A percentile compares a stretch with the other conserved stretches of the same genome.
phyloP scores from a whole-genome alignment of 345 rosid species.

The Populus tremula region DNA sequence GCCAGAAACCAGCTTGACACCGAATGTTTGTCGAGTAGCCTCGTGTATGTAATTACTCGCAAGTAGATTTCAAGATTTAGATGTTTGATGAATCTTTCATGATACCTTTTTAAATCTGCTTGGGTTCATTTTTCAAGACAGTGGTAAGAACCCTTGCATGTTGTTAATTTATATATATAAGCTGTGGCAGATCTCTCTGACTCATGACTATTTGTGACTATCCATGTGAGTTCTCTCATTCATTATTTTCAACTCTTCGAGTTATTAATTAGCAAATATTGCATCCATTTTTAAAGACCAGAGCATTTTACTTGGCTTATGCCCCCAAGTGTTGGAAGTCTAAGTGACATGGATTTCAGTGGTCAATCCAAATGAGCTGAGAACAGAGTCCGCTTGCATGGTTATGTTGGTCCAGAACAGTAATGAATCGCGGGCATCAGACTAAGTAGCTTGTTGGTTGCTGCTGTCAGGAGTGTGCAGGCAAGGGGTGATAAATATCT shows the following conservation, averaged over 20 bases:
- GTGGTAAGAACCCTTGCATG: constrained; percentile 11
- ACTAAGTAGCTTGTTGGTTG: not conserved
- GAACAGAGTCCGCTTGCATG: not conserved
- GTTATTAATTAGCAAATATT: not conserved
- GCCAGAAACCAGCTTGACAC: constrained; percentile 18
- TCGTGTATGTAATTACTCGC: constrained; percentile 19
- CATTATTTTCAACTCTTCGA: not conserved
- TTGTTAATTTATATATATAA: not conserved
- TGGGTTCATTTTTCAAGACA: constrained; percentile 5
- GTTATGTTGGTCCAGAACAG: not conserved
- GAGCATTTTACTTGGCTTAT: not conserved
- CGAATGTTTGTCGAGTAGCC: constrained; percentile 24
- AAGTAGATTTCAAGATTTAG: constrained; percentile 16
- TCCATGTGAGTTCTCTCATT: not conserved
- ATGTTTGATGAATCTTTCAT: constrained; percentile 12
- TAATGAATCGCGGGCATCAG: not conserved
- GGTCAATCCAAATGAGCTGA: not conserved
- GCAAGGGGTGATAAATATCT: not conserved
- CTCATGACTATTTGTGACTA: not conserved
- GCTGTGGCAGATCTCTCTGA: not conserved
- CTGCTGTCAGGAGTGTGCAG: not conserved
- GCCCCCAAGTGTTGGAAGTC: not conserved
- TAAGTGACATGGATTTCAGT: not conserved
- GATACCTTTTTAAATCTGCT: not conserved
- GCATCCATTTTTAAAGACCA: not conserved